phyloP scores from a whole-genome alignment of 2,329 filamentous ascomycete species.

The Claviceps monticola region DNA sequence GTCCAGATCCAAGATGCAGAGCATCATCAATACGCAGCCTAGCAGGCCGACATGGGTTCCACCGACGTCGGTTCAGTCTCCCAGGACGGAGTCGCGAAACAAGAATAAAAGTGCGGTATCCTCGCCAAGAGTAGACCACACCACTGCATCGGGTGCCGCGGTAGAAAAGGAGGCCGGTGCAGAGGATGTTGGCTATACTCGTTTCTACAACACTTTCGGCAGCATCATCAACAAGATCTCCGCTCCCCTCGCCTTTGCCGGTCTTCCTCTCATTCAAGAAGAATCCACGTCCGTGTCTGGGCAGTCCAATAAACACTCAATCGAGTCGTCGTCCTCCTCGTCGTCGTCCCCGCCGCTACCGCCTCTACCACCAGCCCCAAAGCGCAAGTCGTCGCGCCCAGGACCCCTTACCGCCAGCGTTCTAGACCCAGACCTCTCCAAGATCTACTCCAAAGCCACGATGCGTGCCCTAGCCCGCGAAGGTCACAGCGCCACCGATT shows the following conservation, averaged over 20 bases:
- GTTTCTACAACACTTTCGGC: conserved; percentile 87
- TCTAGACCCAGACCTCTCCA: conserved; percentile 62
- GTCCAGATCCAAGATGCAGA: conserved; percentile 39
- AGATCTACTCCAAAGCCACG: conserved; percentile 74
- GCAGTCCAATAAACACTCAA: conserved; percentile 10
- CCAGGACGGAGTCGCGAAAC: conserved; percentile 12
- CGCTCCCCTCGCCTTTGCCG: conserved; percentile 82
- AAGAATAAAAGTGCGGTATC: conserved; percentile 12
- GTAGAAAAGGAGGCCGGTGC: conserved; percentile 2
- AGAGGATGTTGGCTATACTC: conserved; percentile 68
- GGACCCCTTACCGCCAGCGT: conserved; percentile 7
- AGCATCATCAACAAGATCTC: conserved; percentile 79
- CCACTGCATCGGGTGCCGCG: conserved; percentile 4
- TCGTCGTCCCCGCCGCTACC: conserved; percentile 17
- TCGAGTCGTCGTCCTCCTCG: conserved; percentile 9
- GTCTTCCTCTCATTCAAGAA: conserved; percentile 59
- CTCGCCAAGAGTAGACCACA: conserved; percentile 14
- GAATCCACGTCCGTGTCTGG: conserved; percentile 20
- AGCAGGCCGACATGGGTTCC: conserved; percentile 41
- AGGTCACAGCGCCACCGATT: conserved; percentile 51
- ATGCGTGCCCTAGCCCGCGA: conserved; percentile 64
- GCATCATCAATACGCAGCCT: conserved; percentile 37
- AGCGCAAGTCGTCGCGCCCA: conserved; percentile 17
- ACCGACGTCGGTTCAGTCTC: conserved; percentile 18
- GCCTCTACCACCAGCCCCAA: conserved; percentile 2